Evolutionary conservation across 768 basidiomycete genomes (phyloP).

Genomic region (Naematelia encephala): DNA sequence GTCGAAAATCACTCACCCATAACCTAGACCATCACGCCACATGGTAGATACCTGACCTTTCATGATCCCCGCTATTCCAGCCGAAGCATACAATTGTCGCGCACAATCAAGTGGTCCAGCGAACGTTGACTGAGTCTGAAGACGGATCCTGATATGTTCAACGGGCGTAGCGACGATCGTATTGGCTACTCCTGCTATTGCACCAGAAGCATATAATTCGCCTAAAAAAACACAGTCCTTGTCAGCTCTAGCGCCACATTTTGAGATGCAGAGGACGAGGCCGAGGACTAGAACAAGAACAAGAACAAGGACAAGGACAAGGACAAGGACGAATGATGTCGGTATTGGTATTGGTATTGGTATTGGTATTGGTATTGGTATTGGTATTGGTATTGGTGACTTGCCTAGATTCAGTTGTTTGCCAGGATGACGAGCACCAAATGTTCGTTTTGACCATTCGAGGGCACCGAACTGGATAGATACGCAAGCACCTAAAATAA

Average conservation of each 20-base stretch:
- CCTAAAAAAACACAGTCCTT: constrained; percentile 18
- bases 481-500: constrained; percentile 76
- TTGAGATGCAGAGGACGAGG: not conserved
- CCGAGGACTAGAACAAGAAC: no score
- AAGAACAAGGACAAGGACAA: no score
- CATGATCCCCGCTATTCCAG: constrained; percentile 81
- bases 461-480: constrained; percentile 93
- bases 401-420: constrained; percentile 71
- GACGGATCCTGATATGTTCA: constrained; percentile 92
- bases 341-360: no score
- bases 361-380: no score
- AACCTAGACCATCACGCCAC: constrained; percentile 55
- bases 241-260: not conserved
- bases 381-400: not conserved
- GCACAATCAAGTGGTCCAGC: constrained; percentile 83
- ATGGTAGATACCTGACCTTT: constrained; percentile 91
- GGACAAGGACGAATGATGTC: no score
- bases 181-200: constrained; percentile 83
- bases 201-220: constrained; percentile 74
- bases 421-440: constrained; percentile 62
- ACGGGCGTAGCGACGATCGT: constrained; percentile 92
- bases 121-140: constrained; percentile 86
- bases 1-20: constrained; percentile 51
- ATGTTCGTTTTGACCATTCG: constrained; percentile 77
- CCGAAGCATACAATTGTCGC: constrained; percentile 67